Evolutionary conservation across 73 alveolate species (phyloP).

Genomic region (Symbiodinium natans): DNA sequence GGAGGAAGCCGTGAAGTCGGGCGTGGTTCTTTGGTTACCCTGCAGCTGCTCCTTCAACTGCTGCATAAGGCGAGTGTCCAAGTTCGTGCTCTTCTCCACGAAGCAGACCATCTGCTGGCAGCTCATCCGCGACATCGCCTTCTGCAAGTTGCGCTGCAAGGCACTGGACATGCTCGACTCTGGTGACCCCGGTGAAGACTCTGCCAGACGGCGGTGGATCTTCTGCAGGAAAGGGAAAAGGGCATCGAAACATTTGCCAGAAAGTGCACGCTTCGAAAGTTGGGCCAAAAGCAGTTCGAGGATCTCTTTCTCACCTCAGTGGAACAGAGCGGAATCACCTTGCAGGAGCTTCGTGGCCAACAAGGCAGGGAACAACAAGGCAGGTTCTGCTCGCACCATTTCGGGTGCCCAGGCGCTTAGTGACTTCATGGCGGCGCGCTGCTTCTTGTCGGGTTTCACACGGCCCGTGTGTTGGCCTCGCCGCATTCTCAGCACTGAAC

Average conservation of each 20-base stretch:
- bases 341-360: too few relatives aligned
- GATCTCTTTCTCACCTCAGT: background rate
- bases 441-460: background rate
- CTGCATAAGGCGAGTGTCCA: background rate
- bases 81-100: background rate
- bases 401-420: background rate
- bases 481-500: background rate
- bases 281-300: background rate
- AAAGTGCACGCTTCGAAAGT: background rate
- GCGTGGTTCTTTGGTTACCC: background rate
- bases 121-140: background rate
- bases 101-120: background rate
- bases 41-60: background rate
- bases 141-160: background rate
- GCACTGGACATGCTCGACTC: background rate
- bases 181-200: background rate
- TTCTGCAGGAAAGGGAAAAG: slow-evolving; percentile 1
- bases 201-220: background rate
- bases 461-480: background rate
- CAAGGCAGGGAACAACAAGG: too few relatives aligned
- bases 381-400: too few relatives aligned
- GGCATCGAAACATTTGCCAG: background rate
- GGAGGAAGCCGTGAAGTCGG: background rate
- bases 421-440: background rate
- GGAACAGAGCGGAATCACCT: background rate